A percentile compares a stretch with the other conserved stretches of the same genome.
These are phyloP conservation scores for Neonectria coccinea DNA, from an alignment of 2,329 filamentous ascomycete species.

Conservation along the genomic window DNA sequence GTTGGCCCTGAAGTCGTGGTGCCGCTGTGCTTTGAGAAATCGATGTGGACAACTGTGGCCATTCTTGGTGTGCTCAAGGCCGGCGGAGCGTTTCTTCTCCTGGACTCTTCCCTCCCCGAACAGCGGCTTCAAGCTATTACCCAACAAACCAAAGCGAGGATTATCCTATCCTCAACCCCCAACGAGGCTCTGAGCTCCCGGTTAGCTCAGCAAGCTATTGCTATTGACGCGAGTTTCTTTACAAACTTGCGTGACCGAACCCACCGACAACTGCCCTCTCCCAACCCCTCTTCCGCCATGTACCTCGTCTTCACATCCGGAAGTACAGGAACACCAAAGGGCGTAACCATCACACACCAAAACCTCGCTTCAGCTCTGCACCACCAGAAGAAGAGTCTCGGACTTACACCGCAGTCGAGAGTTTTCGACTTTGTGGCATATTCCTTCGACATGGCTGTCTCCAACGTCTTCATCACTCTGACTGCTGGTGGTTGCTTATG, in stretches of 20 bases:
- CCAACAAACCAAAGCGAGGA: not conserved
- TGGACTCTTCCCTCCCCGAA: conserved; percentile 33
- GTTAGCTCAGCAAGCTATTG: not conserved
- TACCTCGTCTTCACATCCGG: not conserved
- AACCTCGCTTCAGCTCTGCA: conserved; percentile 15
- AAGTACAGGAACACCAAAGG: not conserved
- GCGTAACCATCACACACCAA: conserved; percentile 49
- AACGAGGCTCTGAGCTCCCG: not conserved
- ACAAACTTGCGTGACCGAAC: not conserved
- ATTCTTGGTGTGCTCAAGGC: conserved; percentile 44
- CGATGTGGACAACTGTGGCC: conserved; percentile 38
- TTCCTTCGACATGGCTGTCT: conserved; percentile 54
- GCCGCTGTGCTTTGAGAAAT: conserved; percentile 43
- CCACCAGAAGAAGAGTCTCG: conserved; percentile 9
- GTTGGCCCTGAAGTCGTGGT: conserved; percentile 43
- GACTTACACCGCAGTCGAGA: conserved; percentile 11
- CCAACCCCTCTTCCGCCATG: not conserved
- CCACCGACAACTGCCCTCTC: not conserved
- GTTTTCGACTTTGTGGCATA: conserved; percentile 48
- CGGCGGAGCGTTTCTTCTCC: conserved; percentile 37
- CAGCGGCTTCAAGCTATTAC: not conserved
- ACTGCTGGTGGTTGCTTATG: conserved; percentile 55
- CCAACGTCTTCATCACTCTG: conserved; percentile 53
- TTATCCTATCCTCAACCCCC: not conserved
- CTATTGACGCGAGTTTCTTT: not conserved